Percentiles rank a stretch among this genome's conserved stretches.
Conservation (phyloP, 2,329 filamentous ascomycete species). For the Curvularia eragrostidis region DNA sequence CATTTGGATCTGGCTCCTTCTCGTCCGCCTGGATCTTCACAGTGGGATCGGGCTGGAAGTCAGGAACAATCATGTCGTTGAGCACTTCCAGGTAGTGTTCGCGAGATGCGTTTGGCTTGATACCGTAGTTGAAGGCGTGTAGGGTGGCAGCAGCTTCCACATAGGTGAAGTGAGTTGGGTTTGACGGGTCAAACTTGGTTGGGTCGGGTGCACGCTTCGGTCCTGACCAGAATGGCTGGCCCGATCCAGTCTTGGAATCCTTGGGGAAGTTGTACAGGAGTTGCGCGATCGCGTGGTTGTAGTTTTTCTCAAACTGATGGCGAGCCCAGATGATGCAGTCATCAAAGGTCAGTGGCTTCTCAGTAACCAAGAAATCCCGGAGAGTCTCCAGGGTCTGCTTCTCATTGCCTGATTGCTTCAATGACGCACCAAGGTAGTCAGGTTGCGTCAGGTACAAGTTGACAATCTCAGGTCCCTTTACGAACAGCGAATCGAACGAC, state of each 20-base stretch:
- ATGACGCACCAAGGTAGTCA: conserved; percentile 82
- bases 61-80: conserved; percentile 92
- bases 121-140: conserved; percentile 97
- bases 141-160: conserved; percentile 88
- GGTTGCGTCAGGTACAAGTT: conserved; percentile 93
- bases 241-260: conserved; percentile 85
- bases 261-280: conserved; percentile 97
- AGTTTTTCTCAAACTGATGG: conserved; percentile 92
- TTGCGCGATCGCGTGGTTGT: conserved; percentile 95
- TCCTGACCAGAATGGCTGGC: conserved; percentile 95
- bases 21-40: conserved; percentile 98
- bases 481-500: conserved; percentile 91
- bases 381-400: conserved; percentile 92
- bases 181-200: conserved; percentile 84
- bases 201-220: conserved; percentile 95
- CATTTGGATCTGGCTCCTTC: conserved; percentile 91
- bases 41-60: conserved; percentile 86
- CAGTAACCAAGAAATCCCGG: conserved; percentile 86
- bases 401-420: conserved; percentile 94
- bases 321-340: conserved; percentile 97
- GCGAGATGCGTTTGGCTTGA: conserved; percentile 80
- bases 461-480: conserved; percentile 90
- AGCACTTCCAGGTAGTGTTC: conserved; percentile 79
- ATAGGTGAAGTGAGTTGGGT: conserved; percentile 87
- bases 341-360: conserved; percentile 90